Evolutionary conservation across 805 yeast genomes (phyloP).

Genomic region (Candida dajiaensis): DNA sequence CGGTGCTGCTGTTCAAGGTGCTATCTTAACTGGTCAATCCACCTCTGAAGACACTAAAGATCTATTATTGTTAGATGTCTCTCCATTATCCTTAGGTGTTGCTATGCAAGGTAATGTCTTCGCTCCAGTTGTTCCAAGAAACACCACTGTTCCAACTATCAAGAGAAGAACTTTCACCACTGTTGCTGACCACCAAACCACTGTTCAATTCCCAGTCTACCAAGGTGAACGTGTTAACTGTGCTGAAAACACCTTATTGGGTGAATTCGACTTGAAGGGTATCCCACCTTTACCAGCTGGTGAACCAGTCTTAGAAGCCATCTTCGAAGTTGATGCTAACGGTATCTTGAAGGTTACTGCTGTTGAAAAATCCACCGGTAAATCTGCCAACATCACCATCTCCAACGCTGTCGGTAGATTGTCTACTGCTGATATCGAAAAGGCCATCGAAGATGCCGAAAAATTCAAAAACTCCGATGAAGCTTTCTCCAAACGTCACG

Average conservation of each 20-base stretch:
- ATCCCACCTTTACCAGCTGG: slow-evolving; percentile 95
- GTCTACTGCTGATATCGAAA: slow-evolving; percentile 92
- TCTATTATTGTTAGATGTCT: slow-evolving; percentile 76
- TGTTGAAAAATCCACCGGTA: slow-evolving; percentile 97
- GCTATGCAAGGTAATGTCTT: slow-evolving; percentile 99
- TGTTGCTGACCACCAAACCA: slow-evolving; percentile 80
- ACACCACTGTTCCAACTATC: slow-evolving; percentile 98
- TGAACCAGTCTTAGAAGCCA: slow-evolving; percentile 98
- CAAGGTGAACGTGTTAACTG: slow-evolving; percentile 99
- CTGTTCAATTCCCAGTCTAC: slow-evolving; percentile 73
- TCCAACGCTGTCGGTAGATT: slow-evolving; percentile 99
- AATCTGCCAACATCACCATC: slow-evolving; percentile 96
- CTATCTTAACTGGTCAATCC: slow-evolving; percentile 76
- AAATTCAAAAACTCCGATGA: slow-evolving; percentile 98
- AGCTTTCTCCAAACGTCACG: slow-evolving; percentile 99
- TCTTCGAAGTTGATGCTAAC: slow-evolving; percentile 98
- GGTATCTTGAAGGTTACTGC: slow-evolving; percentile 99
- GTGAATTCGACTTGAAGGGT: slow-evolving; percentile 97
- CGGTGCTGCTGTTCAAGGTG: slow-evolving; percentile 90
- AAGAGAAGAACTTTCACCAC: slow-evolving; percentile 94
- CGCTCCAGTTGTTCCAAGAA: slow-evolving; percentile 98
- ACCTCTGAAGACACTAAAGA: slow-evolving; percentile 88
- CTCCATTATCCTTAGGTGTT: slow-evolving; percentile 98
- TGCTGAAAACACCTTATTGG: slow-evolving; percentile 93
- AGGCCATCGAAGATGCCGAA: slow-evolving; percentile 98